Base-by-base conservation (phyloP, 352 stramenopile species). In the Globisporangium rhizosaccharum region DNA sequence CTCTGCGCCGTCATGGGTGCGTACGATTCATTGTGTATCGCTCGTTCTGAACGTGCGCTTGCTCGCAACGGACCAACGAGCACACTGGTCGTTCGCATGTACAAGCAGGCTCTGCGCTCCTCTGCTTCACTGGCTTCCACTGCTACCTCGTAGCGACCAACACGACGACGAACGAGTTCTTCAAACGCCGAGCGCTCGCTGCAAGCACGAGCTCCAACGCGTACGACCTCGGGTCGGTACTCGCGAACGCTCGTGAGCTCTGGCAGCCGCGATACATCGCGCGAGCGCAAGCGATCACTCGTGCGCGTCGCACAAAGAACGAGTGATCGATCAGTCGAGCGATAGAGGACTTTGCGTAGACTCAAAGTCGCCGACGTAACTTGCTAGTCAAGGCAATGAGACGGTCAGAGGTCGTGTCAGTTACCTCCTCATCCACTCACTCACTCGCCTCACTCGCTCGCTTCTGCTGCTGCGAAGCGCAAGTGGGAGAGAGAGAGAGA, bases 111-210 rank as follows among this genome's bases (percentile, higher is more conserved):
- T 54, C 75, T 5, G 75, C 64, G 2, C 61, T 87, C 6, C 18
- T 79, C 3, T 57, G 58, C 17, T 88, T 91, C 62, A 70, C 65
- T 39, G 50, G 53, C 18, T 90, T 87, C 54, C 78, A 88, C 28
- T 65, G 71, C 52, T 82, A 76, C 30, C 58, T 90, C 33, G 71
- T 85, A 17, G 66, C 63, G 26, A 70, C 26, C 33, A 88, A 90
- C 61, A 58, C 61, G 23, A 91, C 81, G 10, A 91, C 81, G 2
- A 90, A 88, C 60, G 81, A 88, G 53, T 88, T 88, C 45, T 88
- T 88, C 68, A 90, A 88, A 57, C 65, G 70, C n/a, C 63, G 70
- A 37, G 54, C 57, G n/a, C 46, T 42, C 20, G 8, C 18, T 28
- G 28, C 9, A 25, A 44, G 30, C 49, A 25, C n/a, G 7, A 59